Evolutionary conservation across 805 yeast genomes (phyloP), one percentile per base, ranked within the genome.

Genomic region (Candida namnaoensis): DNA sequence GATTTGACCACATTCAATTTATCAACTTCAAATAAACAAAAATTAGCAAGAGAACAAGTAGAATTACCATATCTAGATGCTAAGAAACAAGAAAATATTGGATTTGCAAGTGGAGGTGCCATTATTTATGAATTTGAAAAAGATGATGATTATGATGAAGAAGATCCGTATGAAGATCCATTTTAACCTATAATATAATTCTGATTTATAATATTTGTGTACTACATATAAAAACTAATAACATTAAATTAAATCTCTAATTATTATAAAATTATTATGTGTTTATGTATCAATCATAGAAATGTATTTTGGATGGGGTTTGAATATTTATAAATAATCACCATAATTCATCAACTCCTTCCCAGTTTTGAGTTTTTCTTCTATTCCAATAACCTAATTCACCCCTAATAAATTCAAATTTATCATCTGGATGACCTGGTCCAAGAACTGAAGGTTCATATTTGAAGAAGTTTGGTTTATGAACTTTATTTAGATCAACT

Each of bases 111-210:
- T 39, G 96, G 95, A 41, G 96, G 98, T 15, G 97, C 99, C 1
- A 90, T 93, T 50, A 95, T 91, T 5, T 91, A 91, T 56, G 93
- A 93, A 56, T 93, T 80, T 57, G 98, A 93, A 54, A 87, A 90
- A 56, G 98, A 91, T 60, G 99, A 91, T 58, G 99, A 91, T 60
- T 91, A 90, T 56, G 99, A 91, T 56, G 99, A 91, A 59, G 98
- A 93, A 52, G 99, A 91, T 61, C 97, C 98, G 0, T 91, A 81
- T 55, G 99, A 91, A 58, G 98, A 91, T 56, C 98, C 98, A 6
- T 88, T 88, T 55, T 88, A 61, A 60, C 3, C 3, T 13, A 27
- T 5, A 13, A 12, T 24, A 25, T 24, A 36, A 7, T 26, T 26
- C 10, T 26, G 10, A 8, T 26, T 26, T 26, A 8, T 26, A 26